Evolutionary conservation across 257 asterid genomes (phyloP).

Genomic region (Solanum bulbocastanum): DNA sequence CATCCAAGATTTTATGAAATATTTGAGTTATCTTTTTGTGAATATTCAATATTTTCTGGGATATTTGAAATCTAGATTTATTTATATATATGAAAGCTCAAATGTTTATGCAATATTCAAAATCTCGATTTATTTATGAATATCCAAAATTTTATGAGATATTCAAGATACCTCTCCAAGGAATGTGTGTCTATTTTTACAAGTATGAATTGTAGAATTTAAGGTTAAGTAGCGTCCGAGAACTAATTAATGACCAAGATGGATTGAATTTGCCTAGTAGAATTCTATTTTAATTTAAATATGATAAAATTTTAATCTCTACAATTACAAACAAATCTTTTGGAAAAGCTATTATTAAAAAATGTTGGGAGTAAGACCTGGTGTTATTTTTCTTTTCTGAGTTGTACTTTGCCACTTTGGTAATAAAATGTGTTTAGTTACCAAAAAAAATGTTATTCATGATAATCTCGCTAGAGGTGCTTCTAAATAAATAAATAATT

Average conservation of each 20-base stretch:
- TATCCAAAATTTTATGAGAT: not conserved
- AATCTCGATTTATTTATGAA: not conserved
- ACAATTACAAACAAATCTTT: not conserved
- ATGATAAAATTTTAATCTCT: not conserved
- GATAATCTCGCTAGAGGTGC: not conserved
- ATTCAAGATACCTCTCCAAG: not conserved
- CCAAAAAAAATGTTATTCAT: not conserved
- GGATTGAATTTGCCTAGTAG: not conserved
- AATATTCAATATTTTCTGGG: not conserved
- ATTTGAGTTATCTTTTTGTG: not conserved
- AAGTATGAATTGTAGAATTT: not conserved
- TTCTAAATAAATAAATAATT: not conserved
- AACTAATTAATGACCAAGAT: not conserved
- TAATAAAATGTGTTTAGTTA: not conserved
- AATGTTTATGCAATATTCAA: not conserved
- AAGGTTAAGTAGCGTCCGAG: not conserved
- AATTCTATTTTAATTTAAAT: not conserved
- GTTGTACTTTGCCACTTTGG: not conserved
- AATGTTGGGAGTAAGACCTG: not conserved
- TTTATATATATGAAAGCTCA: not conserved
- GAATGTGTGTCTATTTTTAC: not conserved
- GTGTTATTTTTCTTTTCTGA: not conserved
- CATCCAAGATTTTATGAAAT: not conserved
- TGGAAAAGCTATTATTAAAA: not conserved
- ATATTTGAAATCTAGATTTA: fast-evolving